These are phyloP conservation scores for Rutstroemia sydowiana DNA, from an alignment of 2,329 filamentous ascomycete genomes.

Conservation along the genomic window DNA sequence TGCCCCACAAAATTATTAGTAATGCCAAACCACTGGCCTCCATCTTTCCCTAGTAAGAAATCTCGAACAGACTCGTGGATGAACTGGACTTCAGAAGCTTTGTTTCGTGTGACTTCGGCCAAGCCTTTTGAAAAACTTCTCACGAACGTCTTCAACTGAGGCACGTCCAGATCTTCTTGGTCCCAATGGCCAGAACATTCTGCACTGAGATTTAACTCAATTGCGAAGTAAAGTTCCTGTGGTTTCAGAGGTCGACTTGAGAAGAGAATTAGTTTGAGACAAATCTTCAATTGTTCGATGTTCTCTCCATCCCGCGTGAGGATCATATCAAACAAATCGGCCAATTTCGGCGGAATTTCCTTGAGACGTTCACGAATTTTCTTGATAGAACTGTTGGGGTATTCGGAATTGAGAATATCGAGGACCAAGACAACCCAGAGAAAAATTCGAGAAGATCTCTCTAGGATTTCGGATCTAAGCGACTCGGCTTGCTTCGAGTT, in stretches of 20 bases:
- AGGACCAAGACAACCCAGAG: slow-evolving; percentile 20
- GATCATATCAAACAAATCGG: slow-evolving; percentile 17
- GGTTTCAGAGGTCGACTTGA: slow-evolving; percentile 28
- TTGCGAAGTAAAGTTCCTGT: slow-evolving; percentile 21
- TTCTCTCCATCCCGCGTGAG: slow-evolving; percentile 36
- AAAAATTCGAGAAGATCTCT: slow-evolving; percentile 18
- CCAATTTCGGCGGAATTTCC: slow-evolving; percentile 18
- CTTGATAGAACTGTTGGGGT: slow-evolving; percentile 23
- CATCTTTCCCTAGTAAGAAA: slow-evolving; percentile 33
- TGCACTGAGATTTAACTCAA: slow-evolving; percentile 14
- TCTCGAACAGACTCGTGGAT: slow-evolving; percentile 36
- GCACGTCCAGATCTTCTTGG: slow-evolving; percentile 20
- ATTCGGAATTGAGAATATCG: slow-evolving; percentile 38
- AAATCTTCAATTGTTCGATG: slow-evolving; percentile 36
- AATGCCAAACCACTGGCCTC: slow-evolving; percentile 13
- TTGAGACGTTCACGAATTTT: slow-evolving; percentile 33
- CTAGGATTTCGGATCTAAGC: slow-evolving; percentile 13
- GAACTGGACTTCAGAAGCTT: slow-evolving; percentile 32
- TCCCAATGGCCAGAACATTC: slow-evolving; percentile 16
- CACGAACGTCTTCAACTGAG: slow-evolving; percentile 32
- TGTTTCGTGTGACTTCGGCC: slow-evolving; percentile 31
- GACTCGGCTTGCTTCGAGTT: slow-evolving; percentile 11
- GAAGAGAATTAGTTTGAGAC: slow-evolving; percentile 47
- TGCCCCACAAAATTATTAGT: slow-evolving; percentile 17
- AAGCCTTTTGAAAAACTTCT: slow-evolving; percentile 37